A percentile compares a stretch with the other conserved stretches of the same genome.
phyloP scores from a whole-genome alignment of 1,284 basidiomycete species.

The Clitocybe nebularis region DNA sequence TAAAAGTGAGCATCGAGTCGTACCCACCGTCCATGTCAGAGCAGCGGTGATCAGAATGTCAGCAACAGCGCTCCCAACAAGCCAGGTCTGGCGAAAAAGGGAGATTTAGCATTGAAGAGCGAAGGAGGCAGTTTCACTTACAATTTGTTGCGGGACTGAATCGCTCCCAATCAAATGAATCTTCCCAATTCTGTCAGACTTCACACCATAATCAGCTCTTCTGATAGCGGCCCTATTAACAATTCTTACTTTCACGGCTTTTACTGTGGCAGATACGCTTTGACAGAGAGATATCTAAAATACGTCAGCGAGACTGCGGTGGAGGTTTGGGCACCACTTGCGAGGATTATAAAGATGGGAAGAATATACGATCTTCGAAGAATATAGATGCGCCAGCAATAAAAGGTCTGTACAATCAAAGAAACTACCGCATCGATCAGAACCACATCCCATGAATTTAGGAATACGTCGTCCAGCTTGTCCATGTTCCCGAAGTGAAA shows the following conservation, averaged over 20 bases:
- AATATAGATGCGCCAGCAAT: slow-evolving; percentile 14
- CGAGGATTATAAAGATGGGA: slow-evolving; percentile 6
- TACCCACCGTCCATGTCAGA: slow-evolving; percentile 10
- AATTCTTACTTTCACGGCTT: not conserved
- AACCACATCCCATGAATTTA: slow-evolving; percentile 10
- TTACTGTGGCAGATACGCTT: not conserved
- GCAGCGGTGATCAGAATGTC: slow-evolving; percentile 12
- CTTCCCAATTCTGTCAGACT: slow-evolving; percentile 5
- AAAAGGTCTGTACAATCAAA: slow-evolving; percentile 12
- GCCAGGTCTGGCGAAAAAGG: slow-evolving; percentile 9
- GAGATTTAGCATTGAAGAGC: not conserved
- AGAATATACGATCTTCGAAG: slow-evolving; percentile 10
- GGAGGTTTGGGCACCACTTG: not conserved
- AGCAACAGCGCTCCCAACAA: slow-evolving; percentile 11
- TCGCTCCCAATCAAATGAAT: too few species aligned
- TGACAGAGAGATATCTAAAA: not conserved
- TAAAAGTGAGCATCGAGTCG: not conserved
- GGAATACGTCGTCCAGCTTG: slow-evolving; percentile 5
- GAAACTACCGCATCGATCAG: slow-evolving; percentile 10
- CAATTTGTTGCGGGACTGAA: too few species aligned
- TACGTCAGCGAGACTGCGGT: not conserved
- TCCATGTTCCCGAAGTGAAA: slow-evolving; percentile 14
- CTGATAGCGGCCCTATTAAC: not conserved
- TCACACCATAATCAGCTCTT: slow-evolving; percentile 7
- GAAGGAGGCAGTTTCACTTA: too few species aligned